Base-by-base conservation (phyloP, 2,329 filamentous ascomycete genomes). In the Ceratocystis papillata region DNA sequence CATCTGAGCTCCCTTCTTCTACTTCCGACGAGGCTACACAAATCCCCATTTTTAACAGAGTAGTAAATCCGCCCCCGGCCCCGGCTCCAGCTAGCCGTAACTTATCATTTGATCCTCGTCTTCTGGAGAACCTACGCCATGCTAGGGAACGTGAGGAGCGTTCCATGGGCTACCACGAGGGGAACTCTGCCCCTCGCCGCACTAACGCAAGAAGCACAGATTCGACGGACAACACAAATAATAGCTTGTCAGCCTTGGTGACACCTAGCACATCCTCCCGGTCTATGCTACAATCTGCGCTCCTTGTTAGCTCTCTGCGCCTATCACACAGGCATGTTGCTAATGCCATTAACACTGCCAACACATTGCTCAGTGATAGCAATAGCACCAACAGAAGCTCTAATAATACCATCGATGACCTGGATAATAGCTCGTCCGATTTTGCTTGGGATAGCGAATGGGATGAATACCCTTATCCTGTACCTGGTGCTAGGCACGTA, bases 231-330 rank as follows among this genome's bases (percentile, higher is more conserved):
- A 15, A 57, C 4, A 5, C 22, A 12, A 37, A 37, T 33, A 30
- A 28, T 15, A 57, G 17, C 2, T 20, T 50, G 2, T 10, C n/a
- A 4, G 20, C 46, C n/a, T 25, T 10, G n/a, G n/a, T 22, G 4
- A 50, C 46, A 4, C 46, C 46, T 8, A 30, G 10, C 20, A 20
- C 53, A 57, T 28, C 25, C 22, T 17, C 53, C 8, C 53, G 53
- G 12, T 48, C 61, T 15, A 25, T 63, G 44, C 5, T 62, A 25
- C 37, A 45, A 41, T 45, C 59, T 25, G 60, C 60, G 20, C 60
- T 62, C 41, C 37, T 62, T 44, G 25, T 62, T 28, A 62, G 25
- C 60, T 46, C 60, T 45, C 20, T 62, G 37, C 25, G 25, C 10
- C 5, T 57, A 17, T 57, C 53, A 22, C 25, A 57, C 10, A 12